These are phyloP conservation scores for Wallacemonas sp. DNA, from an alignment of 208 protist species.

Conservation along the genomic window DNA sequence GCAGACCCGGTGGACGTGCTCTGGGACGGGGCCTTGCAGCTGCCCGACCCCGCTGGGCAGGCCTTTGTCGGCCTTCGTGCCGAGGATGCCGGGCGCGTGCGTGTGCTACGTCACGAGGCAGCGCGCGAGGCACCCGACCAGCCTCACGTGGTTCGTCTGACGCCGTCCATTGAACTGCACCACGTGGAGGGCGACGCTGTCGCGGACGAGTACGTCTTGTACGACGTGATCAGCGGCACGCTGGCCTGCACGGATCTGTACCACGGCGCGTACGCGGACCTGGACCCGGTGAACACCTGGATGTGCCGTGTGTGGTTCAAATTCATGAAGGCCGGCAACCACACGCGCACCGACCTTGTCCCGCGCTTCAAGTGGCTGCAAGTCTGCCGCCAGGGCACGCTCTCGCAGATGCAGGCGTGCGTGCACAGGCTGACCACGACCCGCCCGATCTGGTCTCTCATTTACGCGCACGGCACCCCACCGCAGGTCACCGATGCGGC, in stretches of 20 bases:
- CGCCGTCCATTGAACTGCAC: slow-evolving; percentile 59
- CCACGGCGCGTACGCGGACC: slow-evolving; percentile 79
- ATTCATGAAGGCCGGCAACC: slow-evolving; percentile 81
- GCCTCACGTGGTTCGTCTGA: slow-evolving; percentile 37
- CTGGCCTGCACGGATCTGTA: slow-evolving; percentile 86
- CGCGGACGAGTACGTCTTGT: slow-evolving; percentile 80
- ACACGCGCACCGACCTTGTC: slow-evolving; percentile 69
- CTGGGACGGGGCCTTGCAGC: slow-evolving; percentile 27
- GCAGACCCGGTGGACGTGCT: slow-evolving; percentile 43
- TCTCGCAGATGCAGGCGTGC: slow-evolving; percentile 37
- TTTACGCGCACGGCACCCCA: slow-evolving; percentile 76
- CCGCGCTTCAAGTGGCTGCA: slow-evolving; percentile 80
- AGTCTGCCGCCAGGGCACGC: slow-evolving; percentile 45
- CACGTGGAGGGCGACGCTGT: slow-evolving; percentile 66
- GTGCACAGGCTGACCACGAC: slow-evolving; percentile 63
- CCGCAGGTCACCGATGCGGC: slow-evolving; percentile 48
- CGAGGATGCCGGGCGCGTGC: slow-evolving; percentile 39
- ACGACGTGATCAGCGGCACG: slow-evolving; percentile 44
- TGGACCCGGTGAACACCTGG: slow-evolving; percentile 87
- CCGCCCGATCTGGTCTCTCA: slow-evolving; percentile 42
- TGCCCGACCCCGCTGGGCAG: slow-evolving; percentile 8
- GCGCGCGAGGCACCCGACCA: slow-evolving; percentile 17
- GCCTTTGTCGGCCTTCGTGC: slow-evolving; percentile 36
- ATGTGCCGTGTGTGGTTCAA: slow-evolving; percentile 92
- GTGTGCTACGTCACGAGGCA: slow-evolving; percentile 26